Evolutionary conservation across 179 eudicot species (phyloP).

Genomic region (Silene noctiflora): DNA sequence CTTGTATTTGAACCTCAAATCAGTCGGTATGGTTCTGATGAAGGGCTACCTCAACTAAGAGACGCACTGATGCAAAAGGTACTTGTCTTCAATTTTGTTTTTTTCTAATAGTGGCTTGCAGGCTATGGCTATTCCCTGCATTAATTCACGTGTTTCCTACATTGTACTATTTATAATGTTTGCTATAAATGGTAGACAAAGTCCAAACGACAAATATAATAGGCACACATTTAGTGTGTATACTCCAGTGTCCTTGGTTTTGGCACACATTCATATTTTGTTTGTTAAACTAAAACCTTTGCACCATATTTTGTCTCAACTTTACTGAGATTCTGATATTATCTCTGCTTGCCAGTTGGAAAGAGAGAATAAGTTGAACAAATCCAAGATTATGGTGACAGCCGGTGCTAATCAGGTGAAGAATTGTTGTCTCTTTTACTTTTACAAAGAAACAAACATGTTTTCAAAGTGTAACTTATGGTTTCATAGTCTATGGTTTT

Average conservation of each 20-base stretch:
- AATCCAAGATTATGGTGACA: slow-evolving; percentile 92
- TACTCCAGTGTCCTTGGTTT: background rate
- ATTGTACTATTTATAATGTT: too few relatives aligned
- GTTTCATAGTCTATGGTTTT: background rate
- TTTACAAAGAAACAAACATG: background rate
- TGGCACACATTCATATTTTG: background rate
- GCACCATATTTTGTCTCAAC: background rate
- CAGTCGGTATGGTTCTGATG: slow-evolving; percentile 94
- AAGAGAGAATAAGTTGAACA: slow-evolving; percentile 65
- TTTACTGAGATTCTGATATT: slow-evolving; percentile 1
- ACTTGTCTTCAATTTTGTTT: background rate
- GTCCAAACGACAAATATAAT: background rate
- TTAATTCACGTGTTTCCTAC: background rate
- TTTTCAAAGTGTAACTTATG: background rate
- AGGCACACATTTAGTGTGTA: background rate
- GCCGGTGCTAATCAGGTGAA: slow-evolving; percentile 99
- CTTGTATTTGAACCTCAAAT: slow-evolving; percentile 76
- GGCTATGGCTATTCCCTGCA: background rate
- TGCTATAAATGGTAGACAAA: background rate
- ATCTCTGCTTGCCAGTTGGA: slow-evolving; percentile 56
- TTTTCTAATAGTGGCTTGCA: background rate
- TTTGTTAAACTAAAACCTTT: background rate
- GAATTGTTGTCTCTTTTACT: background rate
- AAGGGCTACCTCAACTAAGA: slow-evolving; percentile 90
- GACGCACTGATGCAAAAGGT: slow-evolving; percentile 80